A percentile compares a stretch with the other conserved stretches of the same genome.
Evolutionary conservation across 164 flowering plant species (phyloP).

Genomic region (Cinnamomum chago): DNA sequence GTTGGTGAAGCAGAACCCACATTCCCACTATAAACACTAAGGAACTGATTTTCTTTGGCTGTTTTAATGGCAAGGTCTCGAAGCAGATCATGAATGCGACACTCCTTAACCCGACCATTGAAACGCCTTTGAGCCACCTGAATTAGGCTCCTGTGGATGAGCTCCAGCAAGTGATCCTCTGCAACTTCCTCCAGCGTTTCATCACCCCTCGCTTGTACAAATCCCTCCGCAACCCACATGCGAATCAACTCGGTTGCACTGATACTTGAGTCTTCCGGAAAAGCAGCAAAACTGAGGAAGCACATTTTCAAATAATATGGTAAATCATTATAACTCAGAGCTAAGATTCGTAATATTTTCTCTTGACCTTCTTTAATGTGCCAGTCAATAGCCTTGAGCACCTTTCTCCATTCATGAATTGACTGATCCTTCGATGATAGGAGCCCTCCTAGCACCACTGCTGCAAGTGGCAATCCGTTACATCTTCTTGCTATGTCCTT

Average conservation of each 20-base stretch:
- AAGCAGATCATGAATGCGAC: constrained; percentile 1
- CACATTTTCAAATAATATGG: background rate
- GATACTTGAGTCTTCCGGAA: background rate
- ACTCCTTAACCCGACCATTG: background rate
- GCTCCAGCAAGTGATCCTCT: constrained; percentile 1
- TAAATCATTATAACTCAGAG: constrained; percentile 10
- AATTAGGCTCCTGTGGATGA: background rate
- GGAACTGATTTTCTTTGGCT: background rate
- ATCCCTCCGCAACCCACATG: constrained; percentile 1
- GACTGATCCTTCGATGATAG: background rate
- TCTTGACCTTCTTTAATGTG: constrained; percentile 3
- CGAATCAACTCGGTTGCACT: background rate
- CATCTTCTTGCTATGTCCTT: background rate
- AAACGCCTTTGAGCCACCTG: background rate
- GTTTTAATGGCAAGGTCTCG: background rate
- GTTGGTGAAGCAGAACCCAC: background rate
- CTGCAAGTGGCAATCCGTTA: background rate
- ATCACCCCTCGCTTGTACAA: background rate
- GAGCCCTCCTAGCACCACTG: background rate
- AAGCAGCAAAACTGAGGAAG: background rate
- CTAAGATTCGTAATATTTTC: background rate
- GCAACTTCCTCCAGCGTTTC: constrained; percentile 3
- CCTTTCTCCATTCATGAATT: constrained; percentile 1
- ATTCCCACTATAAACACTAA: background rate
- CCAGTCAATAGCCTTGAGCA: background rate